A percentile compares a stretch with the other conserved stretches of the same genome.
Evolutionary conservation across 2,329 filamentous ascomycete genomes (phyloP).

Genomic region (Pyrenophora tritici-repentis): DNA sequence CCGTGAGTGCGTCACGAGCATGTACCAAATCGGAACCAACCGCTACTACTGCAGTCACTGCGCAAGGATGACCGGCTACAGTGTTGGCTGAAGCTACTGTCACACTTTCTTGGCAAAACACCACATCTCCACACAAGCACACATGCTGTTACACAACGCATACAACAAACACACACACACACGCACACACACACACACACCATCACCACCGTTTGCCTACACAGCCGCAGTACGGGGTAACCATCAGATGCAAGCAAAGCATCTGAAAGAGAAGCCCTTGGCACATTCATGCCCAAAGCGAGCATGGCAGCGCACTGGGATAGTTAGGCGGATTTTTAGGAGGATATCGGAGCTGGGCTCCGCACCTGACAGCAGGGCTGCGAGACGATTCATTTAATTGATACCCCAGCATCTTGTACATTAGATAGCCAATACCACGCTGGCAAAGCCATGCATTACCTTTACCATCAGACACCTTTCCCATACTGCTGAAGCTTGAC

Average conservation of each 20-base stretch:
- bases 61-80: slow-evolving; percentile 48
- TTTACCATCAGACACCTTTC: not conserved
- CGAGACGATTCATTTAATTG: not conserved
- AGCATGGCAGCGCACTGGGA: slow-evolving; percentile 4
- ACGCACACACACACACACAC: not conserved
- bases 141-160: not conserved
- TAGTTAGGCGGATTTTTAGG: not conserved
- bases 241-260: not conserved
- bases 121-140: not conserved
- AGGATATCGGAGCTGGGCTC: slow-evolving; percentile 12
- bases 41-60: slow-evolving; percentile 50
- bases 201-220: not conserved
- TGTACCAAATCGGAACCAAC: slow-evolving; percentile 48
- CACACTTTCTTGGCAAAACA: not conserved
- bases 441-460: not conserved
- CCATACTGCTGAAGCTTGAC: not conserved
- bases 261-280: not conserved
- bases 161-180: slow-evolving; percentile 3
- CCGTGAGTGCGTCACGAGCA: slow-evolving; percentile 35
- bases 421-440: slow-evolving; percentile 2
- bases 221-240: not conserved
- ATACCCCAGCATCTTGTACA: slow-evolving; percentile 11
- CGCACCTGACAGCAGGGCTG: slow-evolving; percentile 9
- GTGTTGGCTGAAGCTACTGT: slow-evolving; percentile 34
- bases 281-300: not conserved